Percentiles rank a stretch among this genome's conserved stretches.
phyloP scores from a whole-genome alignment of 2,329 filamentous ascomycete species.

The Fusarium sp. region DNA sequence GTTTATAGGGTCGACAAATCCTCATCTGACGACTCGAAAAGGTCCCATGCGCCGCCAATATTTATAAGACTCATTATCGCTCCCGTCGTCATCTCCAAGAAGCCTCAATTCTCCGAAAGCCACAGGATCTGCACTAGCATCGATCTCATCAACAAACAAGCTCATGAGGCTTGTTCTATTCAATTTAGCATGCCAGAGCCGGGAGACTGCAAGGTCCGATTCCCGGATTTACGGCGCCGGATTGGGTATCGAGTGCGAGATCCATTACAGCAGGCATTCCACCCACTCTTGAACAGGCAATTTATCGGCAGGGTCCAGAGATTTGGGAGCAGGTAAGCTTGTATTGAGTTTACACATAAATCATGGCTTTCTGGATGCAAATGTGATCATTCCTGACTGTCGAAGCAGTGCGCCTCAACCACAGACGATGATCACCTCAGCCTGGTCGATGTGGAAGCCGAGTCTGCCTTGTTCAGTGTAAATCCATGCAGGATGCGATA shows the following conservation, averaged over 20 bases:
- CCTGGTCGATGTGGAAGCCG: not conserved
- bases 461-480: not conserved
- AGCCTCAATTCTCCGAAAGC: not conserved
- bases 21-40: not conserved
- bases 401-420: not conserved
- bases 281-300: not conserved
- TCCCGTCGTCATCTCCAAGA: not conserved
- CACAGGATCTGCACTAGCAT: not conserved
- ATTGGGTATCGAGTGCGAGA: not conserved
- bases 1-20: not conserved
- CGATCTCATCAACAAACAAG: not conserved
- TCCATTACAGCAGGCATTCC: slow-evolving; percentile 16
- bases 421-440: too few relatives aligned
- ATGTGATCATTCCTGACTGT: not conserved
- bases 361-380: not conserved
- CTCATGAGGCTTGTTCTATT: not conserved
- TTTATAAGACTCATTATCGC: not conserved
- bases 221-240: slow-evolving; percentile 1
- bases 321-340: not conserved
- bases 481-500: not conserved
- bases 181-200: not conserved
- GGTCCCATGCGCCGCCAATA: not conserved
- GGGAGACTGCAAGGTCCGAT: not conserved
- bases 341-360: not conserved
- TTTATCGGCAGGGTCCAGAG: not conserved